Evolutionary conservation across 352 stramenopile species (phyloP), one percentile per base, ranked within the genome.

Genomic region (Globisporangium alternatum): DNA sequence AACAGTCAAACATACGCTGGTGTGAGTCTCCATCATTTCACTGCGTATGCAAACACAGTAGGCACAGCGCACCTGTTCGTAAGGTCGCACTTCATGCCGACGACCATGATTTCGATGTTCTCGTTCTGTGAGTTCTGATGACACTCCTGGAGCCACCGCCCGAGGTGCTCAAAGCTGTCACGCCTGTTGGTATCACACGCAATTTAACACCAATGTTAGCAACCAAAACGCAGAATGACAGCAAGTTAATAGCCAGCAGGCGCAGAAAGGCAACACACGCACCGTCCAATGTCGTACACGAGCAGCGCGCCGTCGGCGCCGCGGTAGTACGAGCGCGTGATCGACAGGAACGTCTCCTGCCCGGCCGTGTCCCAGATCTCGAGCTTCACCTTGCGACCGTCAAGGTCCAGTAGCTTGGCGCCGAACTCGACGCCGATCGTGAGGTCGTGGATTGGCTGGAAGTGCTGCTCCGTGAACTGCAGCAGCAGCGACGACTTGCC

Each of bases 321-420:
- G 7, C 90, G 80, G 60, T 96, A 97, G 67, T 97, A 97, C 56
- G 76, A 93, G 22, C 86, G 76, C 44, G 90, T 97, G 61, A 97
- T 95, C 33, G 85, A 92, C 13, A 95, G 73, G 67, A 97, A 97
- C 0, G 84, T 92, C 62, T 97, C 90, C 67, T 97, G 89, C 3
- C 90, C 90, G 17, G 90, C 90, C 1, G 90, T 97, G 65, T 97
- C 90, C 90, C 90, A 97, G 47, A 97, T 97, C 79, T 97, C 85
- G 28, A 97, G 80, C 72, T 97, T 97, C 22, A 96, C 84, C 60
- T 96, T 86, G 44, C 83, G 76, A 17, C 82, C 80, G 52, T 95
- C 86, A 48, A 97, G 76, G 48, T 91, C 76, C 1, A 95, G 76
- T 55, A 96, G 71, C 72, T 96, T 96, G 37, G 87, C 83, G 17